Evolutionary conservation across 176 grass and related monocot species (phyloP).

Genomic region (Cymbopogon citratus): DNA sequence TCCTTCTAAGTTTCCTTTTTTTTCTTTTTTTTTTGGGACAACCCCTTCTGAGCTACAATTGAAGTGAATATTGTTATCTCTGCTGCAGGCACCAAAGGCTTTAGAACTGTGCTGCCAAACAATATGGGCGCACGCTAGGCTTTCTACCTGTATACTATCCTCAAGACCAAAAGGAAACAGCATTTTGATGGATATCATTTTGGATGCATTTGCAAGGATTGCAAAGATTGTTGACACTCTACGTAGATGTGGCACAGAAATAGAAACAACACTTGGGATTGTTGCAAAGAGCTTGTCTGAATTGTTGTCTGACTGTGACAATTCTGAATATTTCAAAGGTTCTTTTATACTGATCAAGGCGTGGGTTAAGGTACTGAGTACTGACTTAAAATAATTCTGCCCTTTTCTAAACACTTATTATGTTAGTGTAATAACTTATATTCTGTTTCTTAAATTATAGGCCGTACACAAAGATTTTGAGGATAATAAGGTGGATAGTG

Average conservation of each 20-base stretch:
- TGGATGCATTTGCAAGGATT: constrained; percentile 52
- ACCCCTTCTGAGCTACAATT: neutral
- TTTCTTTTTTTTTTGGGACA: neutral
- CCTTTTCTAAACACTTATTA: neutral
- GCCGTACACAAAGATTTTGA: constrained; percentile 45
- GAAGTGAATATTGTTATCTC: constrained; percentile 10
- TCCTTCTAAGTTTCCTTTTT: neutral
- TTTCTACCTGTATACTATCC: constrained; percentile 27
- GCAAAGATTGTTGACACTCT: constrained; percentile 47
- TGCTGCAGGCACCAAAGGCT: constrained; percentile 54
- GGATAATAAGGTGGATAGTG: constrained; percentile 18
- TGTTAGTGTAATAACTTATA: constrained; percentile 19
- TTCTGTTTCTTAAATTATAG: constrained; percentile 35
- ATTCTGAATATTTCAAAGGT: constrained; percentile 27
- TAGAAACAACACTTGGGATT: constrained; percentile 29
- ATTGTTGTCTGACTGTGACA: constrained; percentile 34
- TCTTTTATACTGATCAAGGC: constrained; percentile 55
- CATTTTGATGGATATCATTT: constrained; percentile 37
- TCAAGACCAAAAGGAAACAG: neutral
- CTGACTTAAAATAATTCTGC: neutral
- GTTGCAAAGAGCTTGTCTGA: constrained; percentile 56
- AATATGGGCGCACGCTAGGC: constrained; percentile 38
- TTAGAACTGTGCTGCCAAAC: constrained; percentile 58
- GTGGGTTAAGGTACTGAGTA: constrained; percentile 78
- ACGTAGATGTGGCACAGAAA: constrained; percentile 42